These are phyloP conservation scores for Saccharomyces hybrid DNA, from an alignment of 1,139 yeast species.

Conservation along the genomic window DNA sequence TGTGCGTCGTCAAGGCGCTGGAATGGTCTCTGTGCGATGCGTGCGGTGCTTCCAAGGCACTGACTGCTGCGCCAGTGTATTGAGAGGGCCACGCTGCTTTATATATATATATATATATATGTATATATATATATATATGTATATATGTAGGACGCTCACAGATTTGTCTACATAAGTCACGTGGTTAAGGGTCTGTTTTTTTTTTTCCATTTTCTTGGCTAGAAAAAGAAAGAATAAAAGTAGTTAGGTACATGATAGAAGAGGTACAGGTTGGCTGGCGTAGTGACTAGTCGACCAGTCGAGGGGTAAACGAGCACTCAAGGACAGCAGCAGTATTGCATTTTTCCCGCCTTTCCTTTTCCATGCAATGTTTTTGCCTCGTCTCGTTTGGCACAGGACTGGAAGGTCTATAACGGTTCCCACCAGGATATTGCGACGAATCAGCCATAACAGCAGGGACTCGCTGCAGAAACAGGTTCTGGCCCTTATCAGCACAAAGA, in stretches of 20 bases:
- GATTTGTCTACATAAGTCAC: not conserved
- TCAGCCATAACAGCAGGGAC: not conserved
- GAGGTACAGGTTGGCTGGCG: not conserved
- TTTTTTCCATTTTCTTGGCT: not conserved
- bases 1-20: slow-evolving; percentile 18
- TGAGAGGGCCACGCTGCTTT: not conserved
- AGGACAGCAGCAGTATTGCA: not conserved
- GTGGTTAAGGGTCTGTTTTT: not conserved
- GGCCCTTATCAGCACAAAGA: not conserved
- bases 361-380: not conserved
- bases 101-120: not conserved
- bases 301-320: not conserved
- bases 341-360: not conserved
- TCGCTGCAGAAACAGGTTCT: not conserved
- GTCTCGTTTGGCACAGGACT: not conserved
- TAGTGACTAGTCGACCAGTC: not conserved
- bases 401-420: not conserved
- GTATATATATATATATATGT: not conserved
- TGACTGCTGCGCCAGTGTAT: not conserved
- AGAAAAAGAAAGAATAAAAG: not conserved
- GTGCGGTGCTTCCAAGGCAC: slow-evolving; percentile 8
- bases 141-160: not conserved
- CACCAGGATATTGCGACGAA: not conserved
- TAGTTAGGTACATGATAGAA: not conserved
- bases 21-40: slow-evolving; percentile 15